Evolutionary conservation across 257 asterid genomes (phyloP), one percentile per base, ranked within the genome.

Genomic region (Nicotiana noctiflora): DNA sequence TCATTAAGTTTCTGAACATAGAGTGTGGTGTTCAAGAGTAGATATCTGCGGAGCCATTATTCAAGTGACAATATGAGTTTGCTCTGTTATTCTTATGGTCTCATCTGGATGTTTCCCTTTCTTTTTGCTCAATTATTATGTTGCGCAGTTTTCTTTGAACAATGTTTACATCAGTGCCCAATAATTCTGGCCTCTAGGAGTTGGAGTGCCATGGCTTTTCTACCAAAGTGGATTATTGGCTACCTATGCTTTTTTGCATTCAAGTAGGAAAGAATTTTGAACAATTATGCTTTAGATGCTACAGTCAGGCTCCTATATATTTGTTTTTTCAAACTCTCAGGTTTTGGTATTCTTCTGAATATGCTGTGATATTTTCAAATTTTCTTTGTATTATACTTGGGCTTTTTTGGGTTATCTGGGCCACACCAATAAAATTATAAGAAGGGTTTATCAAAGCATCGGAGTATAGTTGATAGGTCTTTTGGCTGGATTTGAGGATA

Each of bases 361-460:
- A 70, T 70, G 25, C 49, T 70, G 77, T 44, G 77, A 70, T 2
- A 40, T 44, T 44, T 25, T 44, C 57, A 21, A 55, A 13, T 44
- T 18, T 70, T 13, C 29, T 70, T 68, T 34, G 15, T 49, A 2
- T 72, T 49, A 2, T 72, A 3, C 40, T 72, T 59, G 0, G 31
- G 65, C 62, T 6, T 56, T 56, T 56, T 7, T 2, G 2, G 25
- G 62, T 74, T 74, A 46, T 4, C 59, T 37, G 10, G 60, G 23
- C 15, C 44, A 74, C 25, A 15, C 25, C 79, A 2, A 57, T 46
- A 44, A n/a, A 37, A 70, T 12, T 70, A 21, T 27, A 49, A 15
- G 61, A 74, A 74, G 79, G 37, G 14, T 72, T 49, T 74, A 74
- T 49, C 44, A 25, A 74, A 74, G 40, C 79, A 59, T 74, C 25